Evolutionary conservation across 495 filamentous ascomycete genomes (phyloP).

Genomic region (Bathelium albidoporum): DNA sequence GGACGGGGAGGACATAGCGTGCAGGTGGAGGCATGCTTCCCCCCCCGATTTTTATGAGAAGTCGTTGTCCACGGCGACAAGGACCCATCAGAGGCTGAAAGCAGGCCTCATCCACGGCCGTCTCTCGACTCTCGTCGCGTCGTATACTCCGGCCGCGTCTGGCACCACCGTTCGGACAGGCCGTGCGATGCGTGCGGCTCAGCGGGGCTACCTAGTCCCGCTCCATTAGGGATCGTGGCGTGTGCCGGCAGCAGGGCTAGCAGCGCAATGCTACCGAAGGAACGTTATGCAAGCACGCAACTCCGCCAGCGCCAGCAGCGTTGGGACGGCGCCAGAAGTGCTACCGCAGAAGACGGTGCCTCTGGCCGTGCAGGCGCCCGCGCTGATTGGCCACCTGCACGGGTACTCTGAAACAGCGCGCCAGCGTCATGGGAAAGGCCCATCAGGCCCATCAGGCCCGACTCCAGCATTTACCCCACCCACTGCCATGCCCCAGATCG

Average conservation of each 20-base stretch:
- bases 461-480: conserved; percentile 2
- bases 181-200: background rate
- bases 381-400: background rate
- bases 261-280: background rate
- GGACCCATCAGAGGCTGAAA: conserved; percentile 1
- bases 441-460: background rate
- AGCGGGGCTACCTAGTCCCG: background rate
- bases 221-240: conserved; percentile 1
- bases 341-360: background rate
- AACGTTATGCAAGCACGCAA: conserved; percentile 6
- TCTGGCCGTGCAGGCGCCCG: background rate
- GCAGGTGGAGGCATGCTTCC: conserved; percentile 4
- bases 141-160: too few species aligned
- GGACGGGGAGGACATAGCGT: conserved; percentile 1
- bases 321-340: background rate
- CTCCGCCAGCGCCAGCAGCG: background rate
- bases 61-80: background rate
- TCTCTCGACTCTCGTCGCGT: background rate
- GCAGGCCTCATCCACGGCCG: background rate
- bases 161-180: background rate
- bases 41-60: conserved; percentile 2
- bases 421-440: background rate
- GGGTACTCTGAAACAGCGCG: background rate
- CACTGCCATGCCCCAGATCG: background rate
- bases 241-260: background rate